Base-by-base conservation (phyloP, 331 rosid species). In the Malus hybrid region DNA sequence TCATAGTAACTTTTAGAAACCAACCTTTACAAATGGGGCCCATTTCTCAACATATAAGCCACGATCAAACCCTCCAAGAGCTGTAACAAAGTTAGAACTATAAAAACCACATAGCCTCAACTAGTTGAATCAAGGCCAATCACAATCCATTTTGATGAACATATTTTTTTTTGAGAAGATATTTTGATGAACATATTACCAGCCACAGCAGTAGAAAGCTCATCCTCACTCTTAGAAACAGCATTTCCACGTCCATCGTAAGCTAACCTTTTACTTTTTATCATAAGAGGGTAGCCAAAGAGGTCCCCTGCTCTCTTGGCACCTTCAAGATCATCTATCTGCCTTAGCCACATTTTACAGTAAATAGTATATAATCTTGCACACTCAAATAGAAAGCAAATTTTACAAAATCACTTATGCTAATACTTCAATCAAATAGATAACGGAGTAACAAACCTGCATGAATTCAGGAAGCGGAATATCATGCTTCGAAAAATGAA, bases 181-280 rank as follows among this genome's bases (percentile, higher is more conserved):
- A 29, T 18, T 39, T 72, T 60, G 10, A 70, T 42, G 65, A 60
- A 60, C 29, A 62, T 63, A 65, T 77, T 85, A 94, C 99, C 97
- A 78, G 73, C 63, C 72, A 95, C 84, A 48, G 97, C 92, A 61
- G 87, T 80, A 75, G 80, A 29, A 61, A 95, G 96, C 56, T 90
- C 92, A 72, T 86, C 90, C 76, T 83, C 88, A 71, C 79, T 86
- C 39, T 80, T 88, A 32, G 92, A 96, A 76, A 90, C 99, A 80
- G 91, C 92, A 89, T 92, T 95, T 83, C 97, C 99, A 24, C 97
- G 91, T 73, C 99, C 99, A 78, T 92, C 99, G 84, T 92, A 95
- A 75, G 99, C 99, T 80, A 95, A 86, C 76, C 92, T 86, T 87
- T 86, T 89, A 79, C 96, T 89, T 89, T 90, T 95, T 15, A 95